phyloP scores from a whole-genome alignment of 768 basidiomycete species.

The Saitozyma podzolica region DNA sequence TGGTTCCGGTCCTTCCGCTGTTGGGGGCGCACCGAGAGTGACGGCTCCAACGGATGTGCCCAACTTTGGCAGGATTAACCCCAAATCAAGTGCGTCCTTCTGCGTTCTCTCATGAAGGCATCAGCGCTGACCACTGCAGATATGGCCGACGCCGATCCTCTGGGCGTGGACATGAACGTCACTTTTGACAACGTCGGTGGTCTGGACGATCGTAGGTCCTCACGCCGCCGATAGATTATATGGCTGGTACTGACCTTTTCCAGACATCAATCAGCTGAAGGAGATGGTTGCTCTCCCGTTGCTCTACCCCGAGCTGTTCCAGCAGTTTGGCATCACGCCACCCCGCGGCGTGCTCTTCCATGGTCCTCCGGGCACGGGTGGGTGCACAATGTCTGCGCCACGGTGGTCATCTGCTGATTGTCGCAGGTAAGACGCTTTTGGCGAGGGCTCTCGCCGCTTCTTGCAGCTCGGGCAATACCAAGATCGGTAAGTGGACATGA shows the following conservation, averaged over 20 bases:
- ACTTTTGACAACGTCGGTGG: conserved; percentile 98
- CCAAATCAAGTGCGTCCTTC: conserved; percentile 24
- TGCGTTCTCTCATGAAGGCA: not conserved
- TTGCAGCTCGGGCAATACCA: conserved; percentile 78
- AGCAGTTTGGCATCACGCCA: conserved; percentile 87
- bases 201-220: conserved; percentile 77
- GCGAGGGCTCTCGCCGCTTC: conserved; percentile 93
- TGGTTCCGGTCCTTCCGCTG: conserved; percentile 54
- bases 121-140: conserved; percentile 56
- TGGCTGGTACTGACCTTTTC: not conserved
- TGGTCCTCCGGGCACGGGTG: conserved; percentile 98
- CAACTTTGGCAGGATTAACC: conserved; percentile 28
- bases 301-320: conserved; percentile 94
- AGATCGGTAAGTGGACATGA: conserved; percentile 67
- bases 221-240: not conserved
- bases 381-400: conserved; percentile 45
- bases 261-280: conserved; percentile 93
- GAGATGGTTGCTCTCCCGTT: conserved; percentile 97
- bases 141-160: conserved; percentile 90
- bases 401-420: not conserved
- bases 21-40: conserved; percentile 58
- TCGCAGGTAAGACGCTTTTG: conserved; percentile 79
- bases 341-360: conserved; percentile 96
- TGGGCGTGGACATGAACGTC: conserved; percentile 88
- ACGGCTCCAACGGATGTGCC: conserved; percentile 50